A percentile compares a stretch with the other conserved stretches of the same genome.
Conservation (phyloP, 139 green algal species). For the Tetraselmis chui region DNA sequence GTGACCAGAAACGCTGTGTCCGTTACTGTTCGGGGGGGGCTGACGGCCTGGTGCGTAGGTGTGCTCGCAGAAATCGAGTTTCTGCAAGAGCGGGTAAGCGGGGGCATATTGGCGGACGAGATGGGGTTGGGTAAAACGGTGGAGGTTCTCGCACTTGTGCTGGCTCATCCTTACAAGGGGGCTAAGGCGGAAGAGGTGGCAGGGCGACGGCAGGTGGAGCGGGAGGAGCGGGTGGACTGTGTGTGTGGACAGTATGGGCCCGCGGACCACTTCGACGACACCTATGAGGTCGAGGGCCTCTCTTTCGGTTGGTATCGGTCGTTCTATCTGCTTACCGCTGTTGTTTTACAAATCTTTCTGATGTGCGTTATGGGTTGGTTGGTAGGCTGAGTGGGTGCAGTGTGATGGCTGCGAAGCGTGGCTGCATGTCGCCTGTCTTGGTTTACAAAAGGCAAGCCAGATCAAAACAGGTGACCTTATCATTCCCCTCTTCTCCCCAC, state of each 20-base stretch:
- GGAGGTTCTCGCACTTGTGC: conserved; percentile 80
- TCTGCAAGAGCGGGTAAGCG: conserved; percentile 10
- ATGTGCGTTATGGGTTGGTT: background rate
- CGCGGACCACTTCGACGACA: conserved; percentile 13
- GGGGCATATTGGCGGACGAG: conserved; percentile 59
- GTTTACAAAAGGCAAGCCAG: conserved; percentile 16
- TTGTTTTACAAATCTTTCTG: no score
- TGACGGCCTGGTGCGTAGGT: no score
- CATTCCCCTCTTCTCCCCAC: background rate
- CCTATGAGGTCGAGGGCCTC: conserved; percentile 1
- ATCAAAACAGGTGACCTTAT: background rate
- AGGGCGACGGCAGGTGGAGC: background rate
- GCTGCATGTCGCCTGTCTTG: conserved; percentile 61
- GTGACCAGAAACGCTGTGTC: no score
- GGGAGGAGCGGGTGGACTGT: conserved; percentile 29
- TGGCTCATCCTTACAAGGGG: conserved; percentile 42
- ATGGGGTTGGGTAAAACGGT: conserved; percentile 92
- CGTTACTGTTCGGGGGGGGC: no score
- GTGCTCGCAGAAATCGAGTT: background rate
- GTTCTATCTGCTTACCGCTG: no score
- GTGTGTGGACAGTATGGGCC: conserved; percentile 17
- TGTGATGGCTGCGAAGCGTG: conserved; percentile 58
- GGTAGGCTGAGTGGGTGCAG: conserved; percentile 42
- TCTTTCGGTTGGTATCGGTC: no score
- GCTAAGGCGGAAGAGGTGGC: background rate